phyloP scores from a whole-genome alignment of 805 yeast species.

The Yueomyces sp. region DNA sequence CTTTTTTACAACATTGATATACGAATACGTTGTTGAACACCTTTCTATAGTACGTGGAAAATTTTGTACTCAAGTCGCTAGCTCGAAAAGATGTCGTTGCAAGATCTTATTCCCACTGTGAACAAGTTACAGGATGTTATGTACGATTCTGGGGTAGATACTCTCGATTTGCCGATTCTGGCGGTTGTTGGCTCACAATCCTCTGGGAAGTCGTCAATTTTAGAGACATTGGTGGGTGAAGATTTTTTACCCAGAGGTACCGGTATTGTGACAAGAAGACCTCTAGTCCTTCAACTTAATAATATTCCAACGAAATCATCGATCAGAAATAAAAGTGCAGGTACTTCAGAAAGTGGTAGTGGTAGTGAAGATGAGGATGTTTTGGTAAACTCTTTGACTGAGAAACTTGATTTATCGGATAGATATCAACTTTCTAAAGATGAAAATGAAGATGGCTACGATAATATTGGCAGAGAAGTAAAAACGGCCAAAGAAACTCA shows the following conservation, averaged over 20 bases:
- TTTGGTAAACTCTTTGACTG: neutral
- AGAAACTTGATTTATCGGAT: too few relatives aligned
- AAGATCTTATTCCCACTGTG: constrained; percentile 59
- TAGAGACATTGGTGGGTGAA: constrained; percentile 91
- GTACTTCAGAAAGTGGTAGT: constrained; percentile 2
- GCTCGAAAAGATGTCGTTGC: constrained; percentile 20
- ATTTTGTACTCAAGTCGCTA: neutral
- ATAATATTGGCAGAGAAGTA: neutral
- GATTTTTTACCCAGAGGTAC: constrained; percentile 95
- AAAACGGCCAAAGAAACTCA: constrained; percentile 31
- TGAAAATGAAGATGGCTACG: neutral
- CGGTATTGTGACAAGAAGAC: constrained; percentile 93
- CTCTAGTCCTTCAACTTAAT: constrained; percentile 78
- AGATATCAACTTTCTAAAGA: too few relatives aligned
- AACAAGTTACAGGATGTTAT: constrained; percentile 92
- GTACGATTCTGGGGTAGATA: constrained; percentile 89
- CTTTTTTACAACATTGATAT: too few relatives aligned
- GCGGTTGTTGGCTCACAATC: constrained; percentile 97
- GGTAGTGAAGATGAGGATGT: constrained; percentile 1
- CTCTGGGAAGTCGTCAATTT: constrained; percentile 87
- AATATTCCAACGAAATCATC: constrained; percentile 31
- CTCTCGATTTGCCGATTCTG: constrained; percentile 80
- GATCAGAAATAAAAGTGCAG: neutral
- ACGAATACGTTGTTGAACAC: too few relatives aligned
- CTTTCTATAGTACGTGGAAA: too few relatives aligned